These are phyloP conservation scores for Sphaerulina vaccinii DNA, from an alignment of 2,329 filamentous ascomycete species.

Conservation along the genomic window DNA sequence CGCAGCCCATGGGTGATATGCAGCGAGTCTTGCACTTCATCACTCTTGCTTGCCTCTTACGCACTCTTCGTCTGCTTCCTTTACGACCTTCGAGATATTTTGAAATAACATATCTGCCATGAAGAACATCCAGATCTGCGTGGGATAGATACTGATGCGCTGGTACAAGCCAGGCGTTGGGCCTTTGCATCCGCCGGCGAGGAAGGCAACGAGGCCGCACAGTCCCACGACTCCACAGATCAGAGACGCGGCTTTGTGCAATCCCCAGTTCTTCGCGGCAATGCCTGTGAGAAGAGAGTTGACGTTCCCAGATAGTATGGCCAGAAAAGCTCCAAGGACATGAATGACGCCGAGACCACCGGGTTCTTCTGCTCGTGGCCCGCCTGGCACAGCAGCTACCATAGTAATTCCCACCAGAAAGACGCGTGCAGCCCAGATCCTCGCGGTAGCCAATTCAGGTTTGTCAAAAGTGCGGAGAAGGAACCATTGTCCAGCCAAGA, in stretches of 20 bases:
- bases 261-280: neutral
- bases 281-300: slow-evolving; percentile 17
- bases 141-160: slow-evolving; percentile 16
- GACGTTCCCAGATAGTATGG: slow-evolving; percentile 13
- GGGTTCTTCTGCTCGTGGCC: slow-evolving; percentile 11
- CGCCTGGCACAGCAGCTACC: slow-evolving; percentile 13
- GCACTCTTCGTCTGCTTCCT: slow-evolving; percentile 4
- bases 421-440: slow-evolving; percentile 3
- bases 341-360: slow-evolving; percentile 7
- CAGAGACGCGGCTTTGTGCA: slow-evolving; percentile 14
- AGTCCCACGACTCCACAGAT: slow-evolving; percentile 9
- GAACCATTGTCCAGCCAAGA: slow-evolving; percentile 9
- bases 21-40: neutral
- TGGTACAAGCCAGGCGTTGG: slow-evolving; percentile 13
- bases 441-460: neutral
- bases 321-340: slow-evolving; percentile 10
- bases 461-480: slow-evolving; percentile 3
- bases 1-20: neutral
- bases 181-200: neutral
- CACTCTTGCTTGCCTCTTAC: neutral
- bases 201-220: slow-evolving; percentile 1
- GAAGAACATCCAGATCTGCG: slow-evolving; percentile 11
- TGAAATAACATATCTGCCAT: slow-evolving; percentile 9
- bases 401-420: slow-evolving; percentile 16
- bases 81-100: slow-evolving; percentile 1